Evolutionary conservation across 345 rosid genomes (phyloP), one percentile per base, ranked within the genome.

Genomic region (Sisymbrium irio): DNA sequence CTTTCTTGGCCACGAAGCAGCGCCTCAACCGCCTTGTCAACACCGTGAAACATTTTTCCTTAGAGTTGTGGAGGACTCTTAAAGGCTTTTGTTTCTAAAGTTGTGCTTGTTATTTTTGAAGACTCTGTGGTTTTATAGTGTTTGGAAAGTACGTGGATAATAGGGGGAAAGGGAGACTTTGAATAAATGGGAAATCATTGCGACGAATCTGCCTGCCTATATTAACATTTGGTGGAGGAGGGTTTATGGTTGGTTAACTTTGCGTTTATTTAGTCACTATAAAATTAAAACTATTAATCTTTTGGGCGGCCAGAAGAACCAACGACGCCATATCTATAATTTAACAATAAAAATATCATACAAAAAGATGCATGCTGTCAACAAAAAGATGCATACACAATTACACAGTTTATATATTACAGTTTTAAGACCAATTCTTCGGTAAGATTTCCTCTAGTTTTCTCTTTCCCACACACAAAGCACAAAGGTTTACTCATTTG

Each of bases 1-100:
- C 76, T 51, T 72, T 15, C 55, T 53, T 72, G 76, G 5, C 76
- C 76, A 19, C 8, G 76, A 22, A 72, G 63, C 0, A 72, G 35
- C 4, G 69, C 63, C 60, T 15, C 46, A 1, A 72, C 13, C 9
- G 37, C 63, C 36, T 63, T 40, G 53, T 72, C 49, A 41, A 22
- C 50, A 27, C 50, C 66, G 1, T 17, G 35, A 62, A 28, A 14
- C 66, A 62, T 40, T 22, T 35, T 18, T 0, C 5, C 11, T 58
- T 36, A 36, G 45, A 58, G 14, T 20, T 37, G 46, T 36, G 45
- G 28, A 58, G 1, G 11, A 59, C 17, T 37, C 15, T 46, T 2
- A 51, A 12, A 51, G 33, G 10, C 15, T 50, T 47, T 47, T 18
- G 54, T 47, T 19, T 47, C 27, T 9, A 47, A 19, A 19, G 27